Evolutionary conservation across 2,329 filamentous ascomycete species (phyloP), one percentile per base, ranked within the genome.

Genomic region (Fusarium sp.): DNA sequence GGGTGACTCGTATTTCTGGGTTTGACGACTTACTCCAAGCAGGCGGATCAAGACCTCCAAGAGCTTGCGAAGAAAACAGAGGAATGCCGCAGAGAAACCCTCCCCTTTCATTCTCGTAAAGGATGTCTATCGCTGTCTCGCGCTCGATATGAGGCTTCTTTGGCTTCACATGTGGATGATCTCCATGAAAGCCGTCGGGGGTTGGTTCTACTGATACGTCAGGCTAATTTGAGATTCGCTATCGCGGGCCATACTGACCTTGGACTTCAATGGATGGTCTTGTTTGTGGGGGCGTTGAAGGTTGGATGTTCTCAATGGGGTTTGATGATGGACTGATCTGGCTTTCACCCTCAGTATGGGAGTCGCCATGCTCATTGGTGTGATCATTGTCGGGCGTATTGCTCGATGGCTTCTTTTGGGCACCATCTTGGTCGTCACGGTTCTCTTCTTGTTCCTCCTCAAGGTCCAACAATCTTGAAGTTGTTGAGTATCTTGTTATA

Each of bases 91-190:
- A 98, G 70, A 97, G 86, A 79, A 98, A 97, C 42, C 90, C 91
- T 16, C 96, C 96, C 64, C 96, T 90, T 83, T 99, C 93, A 79
- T 99, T 99, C 81, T 99, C 96, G 82, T 97, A 98, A 1, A 99
- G 86, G 10, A 98, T 89, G 72, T 99, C 96, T 68, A 98, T 90
- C 33, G 89, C 91, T 6, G 86, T 85, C 72, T 91, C 79, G 84
- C 87, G 70, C 78, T 83, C 65, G 81, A 78, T 70, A 38, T 80
- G 74, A 20, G 75, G 78, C 51, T 74, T 78, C 41, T 70, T 79
- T 14, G 80, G 79, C 44, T 81, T 80, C 38, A 85, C 82, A 54
- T 83, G 74, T n/a, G 82, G 61, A 35, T 72, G 60, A 36, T 76
- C 60, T 63, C 70, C 68, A 42, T 74, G 61, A 35, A 75, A 74